Percentiles rank a stretch among this genome's conserved stretches.
Evolutionary conservation across 805 yeast genomes (phyloP).

Genomic region (Ogataea pilisensis): DNA sequence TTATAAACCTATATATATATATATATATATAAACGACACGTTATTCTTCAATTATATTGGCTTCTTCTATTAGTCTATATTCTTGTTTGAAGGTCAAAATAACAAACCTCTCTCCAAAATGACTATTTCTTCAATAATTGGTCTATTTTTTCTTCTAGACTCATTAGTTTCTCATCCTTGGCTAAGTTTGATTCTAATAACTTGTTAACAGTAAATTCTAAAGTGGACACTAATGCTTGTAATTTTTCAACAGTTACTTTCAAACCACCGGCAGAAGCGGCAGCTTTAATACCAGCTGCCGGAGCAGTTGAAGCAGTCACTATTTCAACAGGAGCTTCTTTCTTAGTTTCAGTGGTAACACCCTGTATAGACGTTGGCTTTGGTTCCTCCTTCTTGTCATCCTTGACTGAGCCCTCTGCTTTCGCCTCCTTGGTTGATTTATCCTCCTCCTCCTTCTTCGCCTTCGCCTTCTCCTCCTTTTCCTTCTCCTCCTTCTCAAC

Average conservation of each 20-base stretch:
- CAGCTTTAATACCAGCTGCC: slow-evolving; percentile 32
- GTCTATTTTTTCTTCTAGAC: slow-evolving; percentile 60
- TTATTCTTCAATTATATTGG: too few relatives aligned
- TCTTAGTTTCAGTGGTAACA: slow-evolving; percentile 1
- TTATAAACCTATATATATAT: too few relatives aligned
- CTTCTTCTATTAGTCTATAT: too few relatives aligned
- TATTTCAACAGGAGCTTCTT: slow-evolving; percentile 9
- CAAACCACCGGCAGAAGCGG: slow-evolving; percentile 55
- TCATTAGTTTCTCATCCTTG: slow-evolving; percentile 57
- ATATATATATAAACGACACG: too few relatives aligned
- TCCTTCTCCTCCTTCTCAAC: slow-evolving; percentile 5
- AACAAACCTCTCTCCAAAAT: too few relatives aligned
- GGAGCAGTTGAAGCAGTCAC: slow-evolving; percentile 12
- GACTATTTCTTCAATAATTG: slow-evolving; percentile 40
- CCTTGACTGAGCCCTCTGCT: background rate
- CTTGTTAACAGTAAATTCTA: slow-evolving; percentile 52
- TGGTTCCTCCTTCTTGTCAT: slow-evolving; percentile 3
- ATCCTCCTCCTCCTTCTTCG: slow-evolving; percentile 3
- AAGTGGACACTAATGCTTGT: slow-evolving; percentile 49
- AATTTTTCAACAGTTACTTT: slow-evolving; percentile 70
- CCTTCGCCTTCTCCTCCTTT: background rate
- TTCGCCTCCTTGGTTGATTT: slow-evolving; percentile 4
- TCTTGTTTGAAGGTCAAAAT: too few relatives aligned
- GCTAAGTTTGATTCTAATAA: slow-evolving; percentile 52
- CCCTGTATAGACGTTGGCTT: too few relatives aligned